Evolutionary conservation across 192 early-diverging fungal genomes (phyloP).

Genomic region (Spizellomyces sp.): DNA sequence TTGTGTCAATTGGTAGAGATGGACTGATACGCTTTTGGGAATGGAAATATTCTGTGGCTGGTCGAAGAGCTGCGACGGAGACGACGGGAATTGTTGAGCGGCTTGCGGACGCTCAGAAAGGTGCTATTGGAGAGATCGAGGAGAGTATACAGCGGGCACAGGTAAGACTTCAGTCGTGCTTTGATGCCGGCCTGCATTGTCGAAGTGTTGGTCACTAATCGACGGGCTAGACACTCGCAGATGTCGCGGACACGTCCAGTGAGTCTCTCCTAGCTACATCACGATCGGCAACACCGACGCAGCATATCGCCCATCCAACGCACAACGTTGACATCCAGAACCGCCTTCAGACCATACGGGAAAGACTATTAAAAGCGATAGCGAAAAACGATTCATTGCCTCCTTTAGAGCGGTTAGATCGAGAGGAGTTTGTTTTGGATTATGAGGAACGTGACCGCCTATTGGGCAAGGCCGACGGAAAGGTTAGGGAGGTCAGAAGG

Average conservation of each 20-base stretch:
- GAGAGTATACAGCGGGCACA: background rate
- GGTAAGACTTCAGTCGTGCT: background rate
- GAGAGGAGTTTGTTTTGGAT: slow-evolving; percentile 57
- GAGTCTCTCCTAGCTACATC: background rate
- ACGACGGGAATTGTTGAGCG: slow-evolving; percentile 34
- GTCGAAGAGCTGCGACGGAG: slow-evolving; percentile 47
- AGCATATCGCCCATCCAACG: background rate
- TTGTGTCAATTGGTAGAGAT: slow-evolving; percentile 48
- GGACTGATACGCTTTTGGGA: slow-evolving; percentile 47
- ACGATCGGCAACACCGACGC: background rate
- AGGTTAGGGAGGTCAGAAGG: slow-evolving; percentile 36
- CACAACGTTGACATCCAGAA: slow-evolving; percentile 14
- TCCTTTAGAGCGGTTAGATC: slow-evolving; percentile 42
- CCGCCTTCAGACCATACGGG: slow-evolving; percentile 36
- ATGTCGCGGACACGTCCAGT: background rate
- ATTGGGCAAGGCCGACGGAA: slow-evolving; percentile 34
- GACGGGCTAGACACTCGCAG: background rate
- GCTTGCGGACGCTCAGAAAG: slow-evolving; percentile 18
- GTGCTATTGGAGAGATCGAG: background rate
- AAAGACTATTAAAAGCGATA: slow-evolving; percentile 44
- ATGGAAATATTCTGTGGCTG: slow-evolving; percentile 48
- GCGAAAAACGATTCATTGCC: slow-evolving; percentile 50
- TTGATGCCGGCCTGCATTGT: background rate
- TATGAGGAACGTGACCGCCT: slow-evolving; percentile 54
- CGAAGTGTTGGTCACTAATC: background rate